Base-by-base conservation (phyloP, 2,329 filamentous ascomycete species). In the Cercospora nicotianae region DNA sequence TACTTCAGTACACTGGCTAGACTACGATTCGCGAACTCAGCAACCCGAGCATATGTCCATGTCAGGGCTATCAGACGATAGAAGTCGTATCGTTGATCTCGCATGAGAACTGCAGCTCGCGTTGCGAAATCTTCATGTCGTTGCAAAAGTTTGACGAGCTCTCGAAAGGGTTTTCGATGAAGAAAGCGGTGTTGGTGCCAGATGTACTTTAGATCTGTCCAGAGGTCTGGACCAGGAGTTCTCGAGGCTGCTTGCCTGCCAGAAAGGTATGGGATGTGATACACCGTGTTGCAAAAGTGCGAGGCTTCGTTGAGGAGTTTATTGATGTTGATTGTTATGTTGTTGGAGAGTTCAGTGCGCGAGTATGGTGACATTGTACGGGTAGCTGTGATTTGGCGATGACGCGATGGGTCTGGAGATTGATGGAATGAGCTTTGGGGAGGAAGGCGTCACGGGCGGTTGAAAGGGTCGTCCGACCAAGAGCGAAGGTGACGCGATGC, bases 21-120 rank as follows among this genome's bases (percentile, higher is more conserved):
- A 28, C 12, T 36, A 8, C 23, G 10, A 42, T 45, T 28, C 12
- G 36, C 26, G 28, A 45, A 30, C 20, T 42, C 18, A 5, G 59
- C 59, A 10, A 61, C 13, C 10, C 42, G 33, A n/a, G 59, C 59
- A 45, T 42, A 61, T 36, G 59, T 61, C 59, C 59, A 61, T 1
- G 59, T 61, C 60, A 63, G 45, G 8, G 23, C 16, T 12, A 18
- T 9, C 26, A 63, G 60, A 10, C 60, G 20, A 16, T 18, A 10
- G 23, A 55, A 42, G 12, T 63, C 60, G 60, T 33, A 53, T 1
- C 16, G 16, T 28, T 36, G 36, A 23, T n/a, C 18, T 18, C 10
- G 9, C 10, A 31, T 1, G 3, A 63, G 13, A 7, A 20, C 4
- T 9, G 18, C 1, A 0, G 60, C 60, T 3, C 2, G 23, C 18